Evolutionary conservation across 2,329 filamentous ascomycete species (phyloP).

Genomic region (Coniosporium tulheliwenetii): DNA sequence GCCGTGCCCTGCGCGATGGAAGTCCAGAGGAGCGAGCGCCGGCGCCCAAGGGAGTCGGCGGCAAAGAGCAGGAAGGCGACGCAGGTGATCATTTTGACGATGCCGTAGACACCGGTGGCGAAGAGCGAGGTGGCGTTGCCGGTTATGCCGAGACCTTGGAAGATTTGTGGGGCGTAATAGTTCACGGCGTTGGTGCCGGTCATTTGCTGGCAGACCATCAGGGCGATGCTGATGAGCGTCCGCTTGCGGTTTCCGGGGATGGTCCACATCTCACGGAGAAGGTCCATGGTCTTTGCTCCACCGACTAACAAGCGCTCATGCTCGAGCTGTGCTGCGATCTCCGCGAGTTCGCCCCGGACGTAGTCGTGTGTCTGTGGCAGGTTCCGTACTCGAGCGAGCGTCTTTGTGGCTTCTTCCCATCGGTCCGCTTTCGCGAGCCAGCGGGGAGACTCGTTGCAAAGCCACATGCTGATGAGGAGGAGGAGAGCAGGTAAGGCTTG

Average conservation of each 20-base stretch:
- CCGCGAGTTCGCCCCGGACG: conserved; percentile 37
- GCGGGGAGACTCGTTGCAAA: conserved; percentile 17
- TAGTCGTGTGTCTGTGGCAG: conserved; percentile 14
- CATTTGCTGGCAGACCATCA: conserved; percentile 62
- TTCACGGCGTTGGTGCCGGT: conserved; percentile 60
- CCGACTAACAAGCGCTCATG: conserved; percentile 57
- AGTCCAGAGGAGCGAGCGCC: conserved; percentile 37
- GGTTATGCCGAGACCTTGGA: conserved; percentile 53
- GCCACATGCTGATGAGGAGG: no score
- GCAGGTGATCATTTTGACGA: conserved; percentile 54
- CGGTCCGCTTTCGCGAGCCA: conserved; percentile 17
- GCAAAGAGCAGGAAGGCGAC: conserved; percentile 61
- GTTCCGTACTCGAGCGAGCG: conserved; percentile 13
- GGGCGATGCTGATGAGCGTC: conserved; percentile 50
- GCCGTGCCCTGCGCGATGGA: conserved; percentile 31
- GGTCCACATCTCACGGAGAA: conserved; percentile 53
- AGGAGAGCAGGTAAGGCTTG: no score
- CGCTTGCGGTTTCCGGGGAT: conserved; percentile 57
- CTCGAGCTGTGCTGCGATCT: conserved; percentile 50
- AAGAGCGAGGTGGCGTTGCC: conserved; percentile 55
- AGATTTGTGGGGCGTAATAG: conserved; percentile 60
- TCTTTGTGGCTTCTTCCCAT: conserved; percentile 12
- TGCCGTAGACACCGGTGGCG: conserved; percentile 59
- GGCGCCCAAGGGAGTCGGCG: conserved; percentile 64
- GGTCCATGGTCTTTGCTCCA: conserved; percentile 47